Percentiles rank a stretch among this genome's conserved stretches.
These are phyloP conservation scores for Amanita pseudoporphyria DNA, from an alignment of 768 basidiomycete genomes.

Conservation along the genomic window DNA sequence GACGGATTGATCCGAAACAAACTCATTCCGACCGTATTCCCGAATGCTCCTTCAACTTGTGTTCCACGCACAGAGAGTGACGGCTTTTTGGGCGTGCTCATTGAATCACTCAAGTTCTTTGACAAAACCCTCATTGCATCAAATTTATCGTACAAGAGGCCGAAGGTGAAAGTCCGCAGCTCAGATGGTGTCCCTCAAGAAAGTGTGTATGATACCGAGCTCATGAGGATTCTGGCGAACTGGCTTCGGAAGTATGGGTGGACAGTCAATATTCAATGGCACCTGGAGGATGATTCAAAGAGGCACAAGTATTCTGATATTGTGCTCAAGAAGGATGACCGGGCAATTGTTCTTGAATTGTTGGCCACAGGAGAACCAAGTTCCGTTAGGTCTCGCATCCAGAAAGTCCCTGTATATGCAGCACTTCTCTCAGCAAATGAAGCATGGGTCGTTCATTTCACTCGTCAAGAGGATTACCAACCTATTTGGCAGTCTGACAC, in stretches of 20 bases:
- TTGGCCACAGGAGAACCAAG: too few relatives aligned
- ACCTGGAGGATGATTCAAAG: conserved; percentile 5
- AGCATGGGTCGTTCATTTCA: too few relatives aligned
- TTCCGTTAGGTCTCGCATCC: conserved; percentile 8
- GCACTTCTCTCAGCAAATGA: too few relatives aligned
- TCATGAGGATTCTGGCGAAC: conserved; percentile 11
- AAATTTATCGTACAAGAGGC: conserved; percentile 6
- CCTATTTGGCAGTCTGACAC: too few relatives aligned
- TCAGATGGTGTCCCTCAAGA: conserved; percentile 10
- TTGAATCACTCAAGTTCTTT: too few relatives aligned
- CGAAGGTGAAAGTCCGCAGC: conserved; percentile 4
- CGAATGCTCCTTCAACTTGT: conserved; percentile 4
- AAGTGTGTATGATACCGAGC: conserved; percentile 12
- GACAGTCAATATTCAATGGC: conserved; percentile 11
- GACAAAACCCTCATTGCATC: conserved; percentile 7
- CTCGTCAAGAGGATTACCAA: too few relatives aligned
- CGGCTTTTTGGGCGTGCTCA: too few relatives aligned
- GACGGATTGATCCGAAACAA: too few relatives aligned
- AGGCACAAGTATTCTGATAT: conserved; percentile 11
- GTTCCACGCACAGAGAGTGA: neutral
- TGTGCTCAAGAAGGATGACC: too few relatives aligned
- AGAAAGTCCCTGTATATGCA: conserved; percentile 6
- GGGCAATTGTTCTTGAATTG: too few relatives aligned
- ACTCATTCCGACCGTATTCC: too few relatives aligned
- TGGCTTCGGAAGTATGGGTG: conserved; percentile 9